phyloP scores from a whole-genome alignment of 2,329 filamentous ascomycete species.

The Graphilbum sp. region DNA sequence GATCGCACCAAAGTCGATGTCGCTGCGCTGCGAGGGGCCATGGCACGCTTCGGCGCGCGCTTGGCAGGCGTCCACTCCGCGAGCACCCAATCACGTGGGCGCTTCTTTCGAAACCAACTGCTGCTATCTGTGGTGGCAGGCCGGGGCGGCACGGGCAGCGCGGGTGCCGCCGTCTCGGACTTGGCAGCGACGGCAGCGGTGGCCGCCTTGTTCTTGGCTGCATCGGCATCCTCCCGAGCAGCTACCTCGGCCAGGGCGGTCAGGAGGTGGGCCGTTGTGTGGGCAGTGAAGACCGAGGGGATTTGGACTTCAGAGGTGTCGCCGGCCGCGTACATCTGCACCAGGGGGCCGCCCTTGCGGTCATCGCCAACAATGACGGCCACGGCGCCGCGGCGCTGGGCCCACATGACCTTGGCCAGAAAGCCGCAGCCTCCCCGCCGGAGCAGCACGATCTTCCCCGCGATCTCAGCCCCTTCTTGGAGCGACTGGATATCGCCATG shows the following conservation, averaged over 20 bases:
- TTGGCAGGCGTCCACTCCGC: slow-evolving; percentile 8
- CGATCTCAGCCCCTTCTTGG: slow-evolving; percentile 83
- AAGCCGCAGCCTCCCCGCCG: slow-evolving; percentile 93
- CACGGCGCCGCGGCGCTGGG: slow-evolving; percentile 73
- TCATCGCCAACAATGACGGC: slow-evolving; percentile 92
- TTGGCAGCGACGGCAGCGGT: not conserved
- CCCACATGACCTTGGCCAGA: slow-evolving; percentile 94
- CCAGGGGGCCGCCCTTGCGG: slow-evolving; percentile 69
- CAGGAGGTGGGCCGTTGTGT: slow-evolving; percentile 83
- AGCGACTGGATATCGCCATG: slow-evolving; percentile 86
- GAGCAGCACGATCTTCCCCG: slow-evolving; percentile 80
- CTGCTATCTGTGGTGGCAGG: too few relatives aligned
- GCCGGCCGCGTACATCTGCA: slow-evolving; percentile 96
- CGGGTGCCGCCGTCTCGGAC: not conserved
- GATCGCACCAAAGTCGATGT: slow-evolving; percentile 20
- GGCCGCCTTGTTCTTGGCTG: not conserved
- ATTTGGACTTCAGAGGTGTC: slow-evolving; percentile 93
- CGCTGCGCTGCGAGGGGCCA: too few relatives aligned
- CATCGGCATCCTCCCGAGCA: slow-evolving; percentile 1
- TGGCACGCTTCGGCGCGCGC: too few relatives aligned
- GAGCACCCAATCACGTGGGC: slow-evolving; percentile 8
- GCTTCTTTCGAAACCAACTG: slow-evolving; percentile 6
- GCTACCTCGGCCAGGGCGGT: slow-evolving; percentile 6
- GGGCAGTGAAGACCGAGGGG: slow-evolving; percentile 83
- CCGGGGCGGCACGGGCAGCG: too few relatives aligned